Evolutionary conservation across 2,329 filamentous ascomycete genomes (phyloP).

Genomic region (Talaromyces sp.): DNA sequence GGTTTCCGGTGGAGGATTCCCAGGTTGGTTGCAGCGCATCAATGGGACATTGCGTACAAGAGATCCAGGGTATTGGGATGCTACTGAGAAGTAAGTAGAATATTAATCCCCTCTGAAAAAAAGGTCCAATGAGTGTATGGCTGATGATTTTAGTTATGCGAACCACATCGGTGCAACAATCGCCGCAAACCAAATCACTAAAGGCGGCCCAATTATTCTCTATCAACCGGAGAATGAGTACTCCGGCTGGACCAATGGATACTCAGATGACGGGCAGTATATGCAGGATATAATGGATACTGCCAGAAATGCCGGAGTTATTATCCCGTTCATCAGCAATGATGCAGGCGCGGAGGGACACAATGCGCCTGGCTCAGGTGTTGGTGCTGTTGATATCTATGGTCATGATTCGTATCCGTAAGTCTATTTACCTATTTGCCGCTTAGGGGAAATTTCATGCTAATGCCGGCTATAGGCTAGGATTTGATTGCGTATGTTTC

Average conservation of each 20-base stretch:
- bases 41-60: conserved; percentile 62
- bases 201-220: conserved; percentile 74
- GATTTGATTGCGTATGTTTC: conserved; percentile 36
- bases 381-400: conserved; percentile 61
- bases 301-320: conserved; percentile 63
- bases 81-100: conserved; percentile 59
- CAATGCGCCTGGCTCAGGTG: conserved; percentile 61
- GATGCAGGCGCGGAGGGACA: conserved; percentile 61
- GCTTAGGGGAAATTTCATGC: background rate
- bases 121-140: too few species aligned
- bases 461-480: conserved; percentile 27
- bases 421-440: conserved; percentile 15
- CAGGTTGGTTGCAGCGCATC: conserved; percentile 73
- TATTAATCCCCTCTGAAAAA: background rate
- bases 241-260: conserved; percentile 47
- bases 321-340: conserved; percentile 72
- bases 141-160: conserved; percentile 51
- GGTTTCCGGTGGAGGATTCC: conserved; percentile 71
- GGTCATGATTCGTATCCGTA: conserved; percentile 62
- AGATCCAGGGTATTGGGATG: conserved; percentile 59
- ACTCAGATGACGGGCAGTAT: conserved; percentile 64
- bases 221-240: conserved; percentile 84
- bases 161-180: conserved; percentile 62
- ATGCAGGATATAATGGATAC: conserved; percentile 69
- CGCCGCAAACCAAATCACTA: conserved; percentile 74